phyloP scores from a whole-genome alignment of 768 basidiomycete genomes.

The Amanita molliuscula region DNA sequence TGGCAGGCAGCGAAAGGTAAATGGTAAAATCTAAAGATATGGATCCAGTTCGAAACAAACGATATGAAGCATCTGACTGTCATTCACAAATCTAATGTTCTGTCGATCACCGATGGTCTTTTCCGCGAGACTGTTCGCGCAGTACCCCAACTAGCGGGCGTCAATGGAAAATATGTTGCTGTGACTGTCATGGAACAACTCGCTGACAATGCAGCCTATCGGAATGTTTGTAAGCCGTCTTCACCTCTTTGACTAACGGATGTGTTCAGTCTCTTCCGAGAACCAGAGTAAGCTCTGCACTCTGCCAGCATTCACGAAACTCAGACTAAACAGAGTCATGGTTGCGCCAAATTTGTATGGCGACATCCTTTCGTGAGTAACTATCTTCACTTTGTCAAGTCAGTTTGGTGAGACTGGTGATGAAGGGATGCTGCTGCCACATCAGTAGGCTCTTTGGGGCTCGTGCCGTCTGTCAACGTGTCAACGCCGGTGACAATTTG shows the following conservation, averaged over 20 bases:
- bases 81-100: slow-evolving; percentile 97
- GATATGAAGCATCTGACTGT: slow-evolving; percentile 72
- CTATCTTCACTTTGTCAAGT: not conserved
- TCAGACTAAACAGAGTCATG: slow-evolving; percentile 56
- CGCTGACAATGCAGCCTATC: slow-evolving; percentile 96
- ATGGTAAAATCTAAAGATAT: slow-evolving; percentile 7
- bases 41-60: slow-evolving; percentile 3
- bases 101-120: slow-evolving; percentile 91
- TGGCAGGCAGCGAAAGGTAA: slow-evolving; percentile 64
- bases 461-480: slow-evolving; percentile 96
- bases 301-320: slow-evolving; percentile 1
- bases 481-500: slow-evolving; percentile 95
- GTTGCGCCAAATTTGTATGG: slow-evolving; percentile 99
- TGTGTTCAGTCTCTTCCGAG: slow-evolving; percentile 74
- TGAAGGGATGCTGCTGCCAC: slow-evolving; percentile 93
- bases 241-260: not conserved
- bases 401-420: not conserved
- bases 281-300: slow-evolving; percentile 66
- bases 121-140: slow-evolving; percentile 90
- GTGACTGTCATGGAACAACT: slow-evolving; percentile 86
- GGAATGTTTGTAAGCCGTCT: slow-evolving; percentile 33
- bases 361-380: slow-evolving; percentile 87
- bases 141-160: slow-evolving; percentile 39
- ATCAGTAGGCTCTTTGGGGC: slow-evolving; percentile 93
- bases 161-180: slow-evolving; percentile 53